Percentiles rank a stretch among this genome's conserved stretches.
These are phyloP conservation scores for Claviceps monticola DNA, from an alignment of 2,329 filamentous ascomycete species.

Conservation along the genomic window DNA sequence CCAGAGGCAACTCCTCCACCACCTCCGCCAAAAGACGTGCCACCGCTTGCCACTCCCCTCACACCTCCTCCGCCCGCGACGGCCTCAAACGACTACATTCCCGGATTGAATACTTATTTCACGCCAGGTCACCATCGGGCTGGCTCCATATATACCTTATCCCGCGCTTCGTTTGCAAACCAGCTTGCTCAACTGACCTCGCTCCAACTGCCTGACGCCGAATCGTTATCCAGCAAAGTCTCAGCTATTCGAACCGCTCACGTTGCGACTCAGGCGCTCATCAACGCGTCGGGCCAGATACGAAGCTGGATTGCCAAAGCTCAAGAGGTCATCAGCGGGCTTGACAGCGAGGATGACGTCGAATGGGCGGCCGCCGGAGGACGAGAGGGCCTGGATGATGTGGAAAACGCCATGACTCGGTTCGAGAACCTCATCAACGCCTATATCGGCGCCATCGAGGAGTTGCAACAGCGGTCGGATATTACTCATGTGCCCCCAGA, in stretches of 20 bases:
- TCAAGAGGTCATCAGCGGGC: slow-evolving; percentile 70
- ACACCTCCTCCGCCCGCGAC: slow-evolving; percentile 15
- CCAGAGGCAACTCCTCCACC: slow-evolving; percentile 19
- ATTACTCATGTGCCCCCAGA: slow-evolving; percentile 56
- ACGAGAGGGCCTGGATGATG: slow-evolving; percentile 61
- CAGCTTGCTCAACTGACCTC: slow-evolving; percentile 88
- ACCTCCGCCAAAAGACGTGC: slow-evolving; percentile 23
- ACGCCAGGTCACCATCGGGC: slow-evolving; percentile 54
- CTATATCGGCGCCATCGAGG: slow-evolving; percentile 88
- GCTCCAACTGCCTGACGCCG: slow-evolving; percentile 75
- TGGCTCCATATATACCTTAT: slow-evolving; percentile 87
- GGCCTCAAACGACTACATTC: slow-evolving; percentile 28
- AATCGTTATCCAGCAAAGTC: slow-evolving; percentile 70
- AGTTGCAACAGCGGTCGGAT: slow-evolving; percentile 67
- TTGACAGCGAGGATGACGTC: slow-evolving; percentile 93
- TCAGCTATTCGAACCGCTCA: slow-evolving; percentile 73
- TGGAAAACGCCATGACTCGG: slow-evolving; percentile 59
- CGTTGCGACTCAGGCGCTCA: slow-evolving; percentile 68
- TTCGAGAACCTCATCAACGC: slow-evolving; percentile 87
- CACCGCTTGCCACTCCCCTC: slow-evolving; percentile 14
- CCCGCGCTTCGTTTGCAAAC: slow-evolving; percentile 80
- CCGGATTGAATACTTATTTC: slow-evolving; percentile 48
- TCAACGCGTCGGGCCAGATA: slow-evolving; percentile 84
- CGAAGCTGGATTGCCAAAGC: slow-evolving; percentile 88
- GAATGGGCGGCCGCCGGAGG: slow-evolving; percentile 92